Evolutionary conservation across 257 asterid species (phyloP), one percentile per base, ranked within the genome.

Genomic region (Primulina tabacum): DNA sequence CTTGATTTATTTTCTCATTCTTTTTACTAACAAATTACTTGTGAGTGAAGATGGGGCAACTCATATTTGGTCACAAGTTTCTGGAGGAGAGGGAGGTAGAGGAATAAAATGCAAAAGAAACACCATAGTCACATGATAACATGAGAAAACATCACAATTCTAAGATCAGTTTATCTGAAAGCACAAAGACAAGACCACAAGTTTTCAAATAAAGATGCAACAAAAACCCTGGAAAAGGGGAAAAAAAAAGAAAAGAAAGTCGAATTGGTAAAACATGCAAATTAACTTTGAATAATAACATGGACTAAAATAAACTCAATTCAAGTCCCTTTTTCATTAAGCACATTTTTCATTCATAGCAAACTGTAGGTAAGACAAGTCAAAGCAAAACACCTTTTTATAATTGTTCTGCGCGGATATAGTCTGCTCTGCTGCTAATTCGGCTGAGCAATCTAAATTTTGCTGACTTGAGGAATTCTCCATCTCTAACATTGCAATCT

Each of bases 391-490:
- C 73, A 84, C 97, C 98, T 84, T 89, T 71, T 84, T 90, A 74
- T 77, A 84, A 74, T 87, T 86, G 85, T 83, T 88, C 78, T 78
- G 81, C 32, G 90, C 90, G 35, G 89, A 81, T 61, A 79, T 50
- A 57, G 85, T 84, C 77, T 81, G 90, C 76, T 85, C 91, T 61
- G 90, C 78, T 67, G 90, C 89, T 72, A 90, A 79, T 76, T 83
- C 89, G 72, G 76, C 79, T 56, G 78, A 77, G 67, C 82, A 60
- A 75, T 90, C 89, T 63, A 90, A 73, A 65, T 87, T 90, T 73
- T 84, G 81, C 82, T 82, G 95, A 87, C 87, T 85, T 72, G 96
- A 85, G 74, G 90, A 88, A 71, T 84, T 90, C 85, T 90, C 95
- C 92, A 83, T 82, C 90, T 92, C 97, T 62, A 90, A 74, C 70